Evolutionary conservation across 495 filamentous ascomycete genomes (phyloP).

Genomic region (Penicillium samsonianum): DNA sequence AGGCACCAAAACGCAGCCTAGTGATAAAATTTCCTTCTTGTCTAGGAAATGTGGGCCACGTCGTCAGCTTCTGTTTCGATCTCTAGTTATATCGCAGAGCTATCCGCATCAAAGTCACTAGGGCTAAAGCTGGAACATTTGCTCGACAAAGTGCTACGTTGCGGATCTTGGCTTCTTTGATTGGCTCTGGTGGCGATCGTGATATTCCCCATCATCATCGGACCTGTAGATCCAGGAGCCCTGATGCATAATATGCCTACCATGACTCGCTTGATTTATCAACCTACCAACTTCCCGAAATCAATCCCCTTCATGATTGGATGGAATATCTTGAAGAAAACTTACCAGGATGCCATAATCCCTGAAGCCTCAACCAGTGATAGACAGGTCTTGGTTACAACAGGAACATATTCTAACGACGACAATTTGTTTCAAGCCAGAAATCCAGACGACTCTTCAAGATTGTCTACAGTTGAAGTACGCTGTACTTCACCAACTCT

Average conservation of each 20-base stretch:
- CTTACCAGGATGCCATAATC: background rate
- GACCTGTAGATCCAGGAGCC: no score
- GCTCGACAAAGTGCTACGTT: no score
- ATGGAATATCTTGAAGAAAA: slow-evolving; percentile 5
- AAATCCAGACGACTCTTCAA: background rate
- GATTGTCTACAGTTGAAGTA: background rate
- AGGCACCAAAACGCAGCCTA: no score
- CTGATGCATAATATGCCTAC: slow-evolving; percentile 11
- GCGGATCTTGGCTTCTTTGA: no score
- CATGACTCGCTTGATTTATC: slow-evolving; percentile 9
- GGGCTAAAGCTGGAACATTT: no score
- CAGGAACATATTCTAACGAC: background rate
- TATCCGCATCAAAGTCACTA: no score
- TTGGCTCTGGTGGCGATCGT: no score
- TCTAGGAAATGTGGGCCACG: no score
- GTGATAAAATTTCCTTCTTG: no score
- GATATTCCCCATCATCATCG: no score
- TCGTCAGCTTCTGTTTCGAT: no score
- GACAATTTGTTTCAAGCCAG: background rate
- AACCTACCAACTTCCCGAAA: slow-evolving; percentile 7
- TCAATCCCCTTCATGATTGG: slow-evolving; percentile 10
- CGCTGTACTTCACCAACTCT: background rate
- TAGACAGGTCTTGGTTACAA: background rate
- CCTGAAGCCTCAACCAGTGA: background rate
- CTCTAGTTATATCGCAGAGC: no score